Base-by-base conservation (phyloP, 345 rosid species). In the Lumnitzera racemosa region DNA sequence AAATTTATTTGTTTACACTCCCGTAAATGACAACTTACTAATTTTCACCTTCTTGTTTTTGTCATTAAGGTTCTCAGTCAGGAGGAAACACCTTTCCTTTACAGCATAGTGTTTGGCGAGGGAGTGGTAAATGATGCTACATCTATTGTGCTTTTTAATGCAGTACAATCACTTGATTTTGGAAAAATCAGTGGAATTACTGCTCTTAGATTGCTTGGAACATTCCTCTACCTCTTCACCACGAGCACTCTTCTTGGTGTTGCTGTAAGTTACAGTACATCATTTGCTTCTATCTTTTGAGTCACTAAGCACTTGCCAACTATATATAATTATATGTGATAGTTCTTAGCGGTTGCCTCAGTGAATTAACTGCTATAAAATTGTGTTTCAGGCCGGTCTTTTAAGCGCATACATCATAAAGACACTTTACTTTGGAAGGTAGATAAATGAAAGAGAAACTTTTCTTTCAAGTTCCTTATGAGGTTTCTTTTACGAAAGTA, bases 81-180 rank as follows among this genome's bases (percentile, higher is more conserved):
- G 77, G 95, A 87, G 51, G 84, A 87, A 64, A 87, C 88, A 2
- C 95, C 90, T 31, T 84, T 84, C 69, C 90, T 87, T 53, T 87
- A 87, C 67, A 84, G 95, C 62, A 51, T 80, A 7, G 83, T 84
- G 24, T 87, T 87, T 54, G 95, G 86, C 56, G 95, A 87, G 58
- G 95, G 95, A 70, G 88, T 87, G 14, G 90, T 87, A 65, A 87
- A 87, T 70, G 95, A 84, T 72, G 90, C 88, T 46, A 87, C 90
- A 50, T 87, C 90, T 17, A 82, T 84, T 59, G 90, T 87, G 76
- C 83, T 87, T 56, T 87, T 73, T 74, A 84, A 84, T 50, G 69
- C 95, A 17, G 81, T 84, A 20, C 90, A 78, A 53, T 77, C 90
- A 0, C 52, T 84, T 2, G 74, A 80, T 56, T 68, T 77, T 56